phyloP scores from a whole-genome alignment of 2,329 filamentous ascomycete species.

The Pleomassaria siparia region DNA sequence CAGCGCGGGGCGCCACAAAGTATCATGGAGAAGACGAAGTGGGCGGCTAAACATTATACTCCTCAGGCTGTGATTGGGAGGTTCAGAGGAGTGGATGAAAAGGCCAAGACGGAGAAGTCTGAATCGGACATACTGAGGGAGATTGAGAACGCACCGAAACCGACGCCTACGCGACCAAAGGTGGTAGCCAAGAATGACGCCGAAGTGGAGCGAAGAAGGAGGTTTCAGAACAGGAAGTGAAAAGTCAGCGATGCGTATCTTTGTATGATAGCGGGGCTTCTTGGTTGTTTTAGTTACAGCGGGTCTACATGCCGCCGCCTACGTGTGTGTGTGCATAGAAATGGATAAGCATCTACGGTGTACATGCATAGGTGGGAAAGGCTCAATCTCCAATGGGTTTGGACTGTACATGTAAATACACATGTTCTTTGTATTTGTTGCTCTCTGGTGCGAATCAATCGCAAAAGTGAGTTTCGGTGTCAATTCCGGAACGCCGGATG shows the following conservation, averaged over 20 bases:
- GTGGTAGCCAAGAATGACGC: constrained; percentile 14
- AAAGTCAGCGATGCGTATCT: neutral
- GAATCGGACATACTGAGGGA: constrained; percentile 20
- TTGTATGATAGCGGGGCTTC: constrained; percentile 1
- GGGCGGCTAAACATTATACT: constrained; percentile 29
- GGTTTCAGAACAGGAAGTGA: constrained; percentile 32
- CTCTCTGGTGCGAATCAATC: neutral
- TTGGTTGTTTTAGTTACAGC: neutral
- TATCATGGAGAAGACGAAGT: constrained; percentile 24
- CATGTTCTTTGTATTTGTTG: constrained; percentile 10
- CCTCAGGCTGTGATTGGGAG: constrained; percentile 21
- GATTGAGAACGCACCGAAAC: constrained; percentile 30
- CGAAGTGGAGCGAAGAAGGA: constrained; percentile 28
- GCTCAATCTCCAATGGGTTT: neutral
- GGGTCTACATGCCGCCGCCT: neutral
- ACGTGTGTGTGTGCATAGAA: neutral
- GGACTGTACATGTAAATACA: constrained; percentile 5
- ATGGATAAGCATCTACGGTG: neutral
- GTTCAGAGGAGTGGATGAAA: no score
- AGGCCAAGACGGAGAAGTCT: constrained; percentile 13
- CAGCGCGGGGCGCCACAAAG: constrained; percentile 19
- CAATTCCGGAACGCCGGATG: neutral
- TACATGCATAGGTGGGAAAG: neutral
- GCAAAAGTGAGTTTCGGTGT: neutral
- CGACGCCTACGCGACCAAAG: constrained; percentile 7